These are phyloP conservation scores for Blastobotrys niveus DNA, from an alignment of 1,139 yeast genomes.

Conservation along the genomic window DNA sequence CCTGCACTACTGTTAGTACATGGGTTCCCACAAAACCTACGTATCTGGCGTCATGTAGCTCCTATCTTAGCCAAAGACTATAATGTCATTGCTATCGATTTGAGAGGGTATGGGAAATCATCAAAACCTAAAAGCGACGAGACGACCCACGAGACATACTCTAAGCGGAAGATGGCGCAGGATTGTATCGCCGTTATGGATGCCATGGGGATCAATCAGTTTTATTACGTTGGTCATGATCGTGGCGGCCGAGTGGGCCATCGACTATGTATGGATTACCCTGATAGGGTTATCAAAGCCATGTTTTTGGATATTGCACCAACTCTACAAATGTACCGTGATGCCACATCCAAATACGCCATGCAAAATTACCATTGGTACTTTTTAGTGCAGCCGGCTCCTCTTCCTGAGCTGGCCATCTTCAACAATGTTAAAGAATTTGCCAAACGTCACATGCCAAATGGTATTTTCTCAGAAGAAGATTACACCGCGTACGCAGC, in stretches of 20 bases:
- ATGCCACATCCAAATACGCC: conserved; percentile 15
- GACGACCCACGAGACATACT: conserved; percentile 8
- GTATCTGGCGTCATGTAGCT: conserved; percentile 18
- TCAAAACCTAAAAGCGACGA: conserved; percentile 15
- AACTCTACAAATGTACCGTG: conserved; percentile 19
- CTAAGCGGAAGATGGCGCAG: conserved; percentile 18
- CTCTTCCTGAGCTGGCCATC: conserved; percentile 18
- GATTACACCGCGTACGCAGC: conserved; percentile 1
- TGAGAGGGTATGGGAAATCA: conserved; percentile 20
- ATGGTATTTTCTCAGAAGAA: conserved; percentile 4
- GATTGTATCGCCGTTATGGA: conserved; percentile 21
- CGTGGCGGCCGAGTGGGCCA: conserved; percentile 22
- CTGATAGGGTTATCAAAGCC: conserved; percentile 15
- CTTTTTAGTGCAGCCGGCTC: conserved; percentile 19
- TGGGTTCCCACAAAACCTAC: conserved; percentile 19
- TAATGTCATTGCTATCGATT: conserved; percentile 18
- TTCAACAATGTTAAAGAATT: conserved; percentile 7
- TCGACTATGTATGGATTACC: conserved; percentile 18
- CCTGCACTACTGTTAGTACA: conserved; percentile 15
- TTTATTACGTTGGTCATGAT: conserved; percentile 19
- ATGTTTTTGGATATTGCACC: conserved; percentile 20
- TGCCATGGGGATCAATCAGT: conserved; percentile 12
- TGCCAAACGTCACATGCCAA: conserved; percentile 4
- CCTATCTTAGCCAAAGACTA: conserved; percentile 12
- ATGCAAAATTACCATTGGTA: conserved; percentile 20